A percentile compares a stretch with the other conserved stretches of the same genome.
Evolutionary conservation across 2,329 filamentous ascomycete genomes (phyloP).

Genomic region (Byssothecium circinans): DNA sequence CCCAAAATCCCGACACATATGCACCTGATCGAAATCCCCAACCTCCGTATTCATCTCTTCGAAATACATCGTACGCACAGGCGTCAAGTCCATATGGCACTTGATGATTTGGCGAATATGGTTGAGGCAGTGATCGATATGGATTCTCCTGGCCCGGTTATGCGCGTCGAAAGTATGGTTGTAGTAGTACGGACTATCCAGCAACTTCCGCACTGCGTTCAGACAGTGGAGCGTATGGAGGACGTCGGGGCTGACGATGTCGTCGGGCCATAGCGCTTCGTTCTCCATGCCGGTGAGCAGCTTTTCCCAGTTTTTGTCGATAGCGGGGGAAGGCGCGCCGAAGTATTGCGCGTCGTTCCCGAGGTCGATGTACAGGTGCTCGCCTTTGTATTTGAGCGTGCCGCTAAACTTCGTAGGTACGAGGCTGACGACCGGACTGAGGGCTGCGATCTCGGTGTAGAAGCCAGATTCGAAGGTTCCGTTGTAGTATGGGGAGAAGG

Average conservation of each 20-base stretch:
- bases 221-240: not conserved
- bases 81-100: not conserved
- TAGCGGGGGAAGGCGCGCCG: not conserved
- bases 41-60: slow-evolving; percentile 1
- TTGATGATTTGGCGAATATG: slow-evolving; percentile 1
- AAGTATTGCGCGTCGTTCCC: not conserved
- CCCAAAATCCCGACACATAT: not conserved
- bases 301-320: not conserved
- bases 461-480: not conserved
- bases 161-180: not conserved
- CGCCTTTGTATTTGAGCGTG: slow-evolving; percentile 1
- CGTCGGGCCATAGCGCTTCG: not conserved
- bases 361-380: not conserved
- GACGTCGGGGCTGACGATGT: not conserved
- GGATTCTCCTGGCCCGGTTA: not conserved
- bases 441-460: not conserved
- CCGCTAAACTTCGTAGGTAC: not conserved
- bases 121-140: slow-evolving; percentile 1
- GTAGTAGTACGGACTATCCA: not conserved
- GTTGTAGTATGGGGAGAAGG: not conserved
- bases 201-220: not conserved
- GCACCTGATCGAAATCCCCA: not conserved
- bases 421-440: not conserved
- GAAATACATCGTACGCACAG: not conserved
- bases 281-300: not conserved